phyloP scores from a whole-genome alignment of 2,329 filamentous ascomycete species.

The Chrysoporthe puriensis region DNA sequence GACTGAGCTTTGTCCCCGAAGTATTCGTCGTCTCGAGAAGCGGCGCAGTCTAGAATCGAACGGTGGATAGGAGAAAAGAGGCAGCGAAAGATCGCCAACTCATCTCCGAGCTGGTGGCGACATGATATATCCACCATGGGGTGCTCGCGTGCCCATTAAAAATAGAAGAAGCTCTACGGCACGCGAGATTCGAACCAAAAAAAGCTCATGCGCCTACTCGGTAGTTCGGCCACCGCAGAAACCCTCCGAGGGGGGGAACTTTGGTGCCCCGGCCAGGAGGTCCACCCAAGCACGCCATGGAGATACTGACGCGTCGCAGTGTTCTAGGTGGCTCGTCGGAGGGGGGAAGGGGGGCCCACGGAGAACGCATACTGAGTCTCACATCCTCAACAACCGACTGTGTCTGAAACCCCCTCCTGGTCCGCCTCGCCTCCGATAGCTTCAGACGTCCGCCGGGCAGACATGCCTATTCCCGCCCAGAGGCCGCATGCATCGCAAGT shows the following conservation, averaged over 20 bases:
- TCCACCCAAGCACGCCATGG: neutral
- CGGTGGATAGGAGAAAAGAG: neutral
- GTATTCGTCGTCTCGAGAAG: neutral
- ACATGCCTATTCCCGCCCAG: neutral
- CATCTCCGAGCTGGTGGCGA: slow-evolving; percentile 7
- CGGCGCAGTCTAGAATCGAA: neutral
- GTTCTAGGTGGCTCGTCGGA: neutral
- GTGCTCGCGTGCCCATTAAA: neutral
- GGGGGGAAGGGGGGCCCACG: neutral
- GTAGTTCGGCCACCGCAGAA: neutral
- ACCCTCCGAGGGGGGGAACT: neutral
- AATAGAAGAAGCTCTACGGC: neutral
- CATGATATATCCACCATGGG: slow-evolving; percentile 4
- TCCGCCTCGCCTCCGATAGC: neutral
- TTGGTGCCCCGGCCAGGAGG: neutral
- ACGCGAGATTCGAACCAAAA: neutral
- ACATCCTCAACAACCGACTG: neutral
- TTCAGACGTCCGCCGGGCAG: neutral
- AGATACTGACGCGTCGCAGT: slow-evolving; percentile 8
- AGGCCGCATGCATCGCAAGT: neutral
- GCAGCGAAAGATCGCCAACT: neutral
- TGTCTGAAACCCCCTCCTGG: neutral
- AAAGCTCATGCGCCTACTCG: neutral
- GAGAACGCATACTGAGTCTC: neutral
- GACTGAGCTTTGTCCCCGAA: neutral